Conservation (phyloP, 306 rosid species). For the Trichosanthes truncata region DNA sequence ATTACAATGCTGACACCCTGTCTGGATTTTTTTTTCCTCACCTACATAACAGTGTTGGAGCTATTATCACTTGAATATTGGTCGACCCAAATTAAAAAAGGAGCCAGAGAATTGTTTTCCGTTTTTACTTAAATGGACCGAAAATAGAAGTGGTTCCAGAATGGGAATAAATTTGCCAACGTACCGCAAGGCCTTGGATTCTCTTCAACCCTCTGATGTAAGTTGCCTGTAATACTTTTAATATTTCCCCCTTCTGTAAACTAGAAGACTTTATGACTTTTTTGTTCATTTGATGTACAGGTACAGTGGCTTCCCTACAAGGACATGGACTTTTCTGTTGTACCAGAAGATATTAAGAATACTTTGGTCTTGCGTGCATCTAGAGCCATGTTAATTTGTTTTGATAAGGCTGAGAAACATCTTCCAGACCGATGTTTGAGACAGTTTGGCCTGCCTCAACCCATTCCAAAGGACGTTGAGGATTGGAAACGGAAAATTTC, state of each 20-base stretch:
- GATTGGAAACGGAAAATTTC: constrained; percentile 74
- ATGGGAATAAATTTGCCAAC: constrained; percentile 51
- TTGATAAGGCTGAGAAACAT: constrained; percentile 68
- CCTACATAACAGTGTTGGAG: constrained; percentile 55
- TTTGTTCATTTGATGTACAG: constrained; percentile 26
- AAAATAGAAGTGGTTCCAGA: constrained; percentile 54
- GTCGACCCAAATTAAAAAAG: constrained; percentile 62
- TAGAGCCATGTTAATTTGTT: constrained; percentile 66
- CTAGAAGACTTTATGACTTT: constrained; percentile 4
- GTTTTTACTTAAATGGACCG: constrained; percentile 72
- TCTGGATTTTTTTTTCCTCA: constrained; percentile 2
- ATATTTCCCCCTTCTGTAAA: not conserved
- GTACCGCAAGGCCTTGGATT: constrained; percentile 78
- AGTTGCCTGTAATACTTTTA: constrained; percentile 15
- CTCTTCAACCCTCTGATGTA: constrained; percentile 58
- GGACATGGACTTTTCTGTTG: constrained; percentile 35
- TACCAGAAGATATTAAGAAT: constrained; percentile 50
- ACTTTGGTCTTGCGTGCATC: constrained; percentile 41
- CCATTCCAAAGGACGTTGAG: constrained; percentile 47
- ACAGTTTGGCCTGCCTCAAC: constrained; percentile 70
- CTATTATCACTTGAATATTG: constrained; percentile 66
- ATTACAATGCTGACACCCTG: not conserved
- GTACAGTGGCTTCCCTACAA: constrained; percentile 78
- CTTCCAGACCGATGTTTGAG: constrained; percentile 69
- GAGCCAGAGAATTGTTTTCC: constrained; percentile 58